These are phyloP conservation scores for Erysiphe neolycopersici DNA, from an alignment of 2,329 filamentous ascomycete genomes.

Conservation along the genomic window DNA sequence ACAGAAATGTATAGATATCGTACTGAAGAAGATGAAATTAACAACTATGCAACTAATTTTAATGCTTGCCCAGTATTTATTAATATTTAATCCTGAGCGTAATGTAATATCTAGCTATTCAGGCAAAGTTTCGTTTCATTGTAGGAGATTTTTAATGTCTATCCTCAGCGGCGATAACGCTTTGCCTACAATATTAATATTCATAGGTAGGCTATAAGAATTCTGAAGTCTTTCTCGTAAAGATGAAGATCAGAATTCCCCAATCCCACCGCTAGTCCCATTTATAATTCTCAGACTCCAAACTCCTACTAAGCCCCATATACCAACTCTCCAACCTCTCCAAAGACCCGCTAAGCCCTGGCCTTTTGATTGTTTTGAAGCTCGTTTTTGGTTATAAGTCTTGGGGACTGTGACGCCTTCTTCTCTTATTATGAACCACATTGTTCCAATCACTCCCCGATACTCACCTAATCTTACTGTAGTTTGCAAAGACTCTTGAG, in stretches of 20 bases:
- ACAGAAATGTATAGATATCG: no score
- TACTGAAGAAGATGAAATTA: no score
- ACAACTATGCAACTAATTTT: no score
- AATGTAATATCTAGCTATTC: no score
- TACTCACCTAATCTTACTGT: constrained; percentile 63
- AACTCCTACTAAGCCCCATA: constrained; percentile 28
- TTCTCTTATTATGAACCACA: constrained; percentile 63
- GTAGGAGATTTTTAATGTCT: no score
- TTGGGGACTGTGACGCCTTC: constrained; percentile 28
- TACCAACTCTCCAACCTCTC: constrained; percentile 28
- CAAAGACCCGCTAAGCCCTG: constrained; percentile 28
- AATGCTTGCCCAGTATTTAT: no score
- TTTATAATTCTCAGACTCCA: constrained; percentile 18
- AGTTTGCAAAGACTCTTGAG: constrained; percentile 26
- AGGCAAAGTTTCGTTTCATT: no score
- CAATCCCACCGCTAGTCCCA: constrained; percentile 9
- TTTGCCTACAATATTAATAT: no score
- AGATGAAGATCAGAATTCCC: constrained; percentile 12
- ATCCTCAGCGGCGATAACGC: no score
- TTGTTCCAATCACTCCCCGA: constrained; percentile 66
- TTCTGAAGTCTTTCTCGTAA: not conserved
- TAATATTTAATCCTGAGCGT: no score
- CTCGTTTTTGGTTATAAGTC: constrained; percentile 2
- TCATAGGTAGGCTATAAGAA: no score
- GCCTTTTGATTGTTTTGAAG: constrained; percentile 14